Base-by-base conservation (phyloP, 192 early-diverging fungal genomes). In the Thamnidium elegans region DNA sequence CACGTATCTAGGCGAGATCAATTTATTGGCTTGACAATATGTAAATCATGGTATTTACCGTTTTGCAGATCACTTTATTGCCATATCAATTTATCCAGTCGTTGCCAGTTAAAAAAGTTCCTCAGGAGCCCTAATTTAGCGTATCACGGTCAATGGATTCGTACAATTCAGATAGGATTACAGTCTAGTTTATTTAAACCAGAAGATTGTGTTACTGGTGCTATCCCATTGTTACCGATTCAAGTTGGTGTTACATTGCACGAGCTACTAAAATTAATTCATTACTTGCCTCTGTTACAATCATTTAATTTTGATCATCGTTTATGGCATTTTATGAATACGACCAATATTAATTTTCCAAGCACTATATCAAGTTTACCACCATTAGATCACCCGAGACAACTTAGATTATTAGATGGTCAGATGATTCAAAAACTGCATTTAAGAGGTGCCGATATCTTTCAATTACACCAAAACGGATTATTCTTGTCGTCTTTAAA, bases 301-400 rank as follows among this genome's bases (percentile, higher is more conserved):
- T 56, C 55, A 9, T 56, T 56, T 19, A 8, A 56, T 56, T 56
- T 56, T 10, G 55, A 56, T 34, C 9, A 30, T 10, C n/a, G 55
- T 19, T 3, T 56, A 19, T 56, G 55, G 55, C 8, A 17, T 3
- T 39, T 34, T 56, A 10, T 56, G 11, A 56, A 56, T 19, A 17
- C 34, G 1, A 14, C 31, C 8, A 2, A 19, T 0, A n/a, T 56
- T 14, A 14, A 19, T 5, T 39, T 34, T 10, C 15, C n/a, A 8
- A 10, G 7, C 0, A 36, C 31, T 19, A 1, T 56, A 7, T n/a
- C 1, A 7, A 10, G 31, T 3, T 17, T 56, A 20, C 55, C 55
- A 19, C 31, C 55, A 1, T 4, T 56, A 32, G 55, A 56, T 56
- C 32, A 56, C 32, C 55, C 55, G 17, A 30, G 55, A 10, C 55